Evolutionary conservation across 805 yeast genomes (phyloP).

Genomic region (Lipomyces chichibuensis): DNA sequence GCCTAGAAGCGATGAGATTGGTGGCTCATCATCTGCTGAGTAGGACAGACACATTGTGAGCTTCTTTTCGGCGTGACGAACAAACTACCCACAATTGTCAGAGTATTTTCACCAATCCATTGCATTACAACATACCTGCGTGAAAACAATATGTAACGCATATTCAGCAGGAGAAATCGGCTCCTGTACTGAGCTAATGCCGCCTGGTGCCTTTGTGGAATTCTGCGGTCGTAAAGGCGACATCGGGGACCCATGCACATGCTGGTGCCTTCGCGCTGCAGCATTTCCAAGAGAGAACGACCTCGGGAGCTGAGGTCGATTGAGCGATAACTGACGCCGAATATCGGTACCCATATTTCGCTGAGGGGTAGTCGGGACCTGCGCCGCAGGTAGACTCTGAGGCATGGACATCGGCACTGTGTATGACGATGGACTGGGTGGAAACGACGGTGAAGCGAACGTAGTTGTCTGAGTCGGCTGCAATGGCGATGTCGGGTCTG

Average conservation of each 20-base stretch:
- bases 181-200: slow-evolving; percentile 43
- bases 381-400: neutral
- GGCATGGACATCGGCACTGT: neutral
- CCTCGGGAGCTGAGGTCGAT: slow-evolving; percentile 25
- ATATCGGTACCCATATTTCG: slow-evolving; percentile 4
- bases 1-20: slow-evolving; percentile 72
- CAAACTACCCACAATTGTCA: slow-evolving; percentile 52
- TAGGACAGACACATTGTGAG: slow-evolving; percentile 69
- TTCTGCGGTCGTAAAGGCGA: neutral
- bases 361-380: slow-evolving; percentile 2
- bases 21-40: slow-evolving; percentile 73
- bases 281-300: slow-evolving; percentile 27
- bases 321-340: slow-evolving; percentile 17
- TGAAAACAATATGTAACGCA: slow-evolving; percentile 89
- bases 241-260: slow-evolving; percentile 8
- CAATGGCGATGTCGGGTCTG: slow-evolving; percentile 13
- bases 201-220: neutral
- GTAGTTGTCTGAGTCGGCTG: slow-evolving; percentile 13
- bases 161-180: slow-evolving; percentile 81
- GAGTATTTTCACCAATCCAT: neutral
- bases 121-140: slow-evolving; percentile 53
- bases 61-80: slow-evolving; percentile 88
- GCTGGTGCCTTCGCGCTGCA: slow-evolving; percentile 11
- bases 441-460: slow-evolving; percentile 4
- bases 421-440: slow-evolving; percentile 13